A percentile compares a stretch with the other conserved stretches of the same genome.
These are phyloP conservation scores for Withania somnifera DNA, from an alignment of 305 asterid species.

Conservation along the genomic window DNA sequence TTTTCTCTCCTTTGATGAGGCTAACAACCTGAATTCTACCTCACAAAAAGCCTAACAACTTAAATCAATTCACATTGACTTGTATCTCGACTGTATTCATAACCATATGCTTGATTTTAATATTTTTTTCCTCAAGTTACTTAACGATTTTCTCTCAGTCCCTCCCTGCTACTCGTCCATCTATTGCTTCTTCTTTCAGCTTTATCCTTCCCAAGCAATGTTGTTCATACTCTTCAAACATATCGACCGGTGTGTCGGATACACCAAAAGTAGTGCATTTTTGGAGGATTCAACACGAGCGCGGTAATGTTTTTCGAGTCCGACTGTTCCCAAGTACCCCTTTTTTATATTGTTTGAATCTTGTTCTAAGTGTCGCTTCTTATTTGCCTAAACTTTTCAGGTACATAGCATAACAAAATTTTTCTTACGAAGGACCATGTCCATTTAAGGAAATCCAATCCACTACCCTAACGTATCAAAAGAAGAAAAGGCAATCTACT, in stretches of 20 bases:
- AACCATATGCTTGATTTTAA: neutral
- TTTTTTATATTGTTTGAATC: neutral
- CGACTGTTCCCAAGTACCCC: no score
- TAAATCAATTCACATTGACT: neutral
- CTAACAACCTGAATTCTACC: neutral
- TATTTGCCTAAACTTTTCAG: neutral
- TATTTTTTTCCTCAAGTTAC: neutral
- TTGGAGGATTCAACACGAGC: no score
- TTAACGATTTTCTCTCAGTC: neutral
- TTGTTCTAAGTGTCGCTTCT: neutral
- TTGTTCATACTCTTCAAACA: no score
- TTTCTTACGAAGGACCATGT: no score
- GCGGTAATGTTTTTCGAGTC: no score
- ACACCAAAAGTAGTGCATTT: no score
- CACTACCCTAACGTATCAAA: no score
- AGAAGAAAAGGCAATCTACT: no score
- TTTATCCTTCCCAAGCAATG: no score
- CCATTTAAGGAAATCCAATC: no score
- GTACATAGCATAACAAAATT: no score
- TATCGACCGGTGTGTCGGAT: no score
- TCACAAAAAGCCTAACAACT: neutral
- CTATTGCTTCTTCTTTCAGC: neutral
- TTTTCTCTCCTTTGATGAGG: neutral
- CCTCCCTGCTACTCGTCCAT: neutral
- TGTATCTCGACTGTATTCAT: neutral